phyloP scores from a whole-genome alignment of 345 rosid species.

The Erysimum cheiranthoides region DNA sequence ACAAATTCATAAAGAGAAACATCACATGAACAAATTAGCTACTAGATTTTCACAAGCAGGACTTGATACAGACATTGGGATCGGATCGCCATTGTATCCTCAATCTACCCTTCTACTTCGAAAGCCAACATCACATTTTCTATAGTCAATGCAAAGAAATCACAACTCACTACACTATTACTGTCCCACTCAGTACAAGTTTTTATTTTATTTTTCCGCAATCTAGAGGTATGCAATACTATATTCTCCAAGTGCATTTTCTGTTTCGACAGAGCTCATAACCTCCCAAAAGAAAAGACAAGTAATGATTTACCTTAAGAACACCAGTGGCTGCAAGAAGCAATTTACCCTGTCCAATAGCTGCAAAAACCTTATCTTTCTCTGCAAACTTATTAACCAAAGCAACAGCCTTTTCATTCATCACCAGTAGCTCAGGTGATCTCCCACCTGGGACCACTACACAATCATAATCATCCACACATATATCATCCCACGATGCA shows the following conservation, averaged over 20 bases:
- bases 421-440: constrained; percentile 56
- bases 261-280: constrained; percentile 13
- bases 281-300: not conserved
- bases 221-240: not conserved
- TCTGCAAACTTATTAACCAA: constrained; percentile 50
- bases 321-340: constrained; percentile 53
- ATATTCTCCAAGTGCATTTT: not conserved
- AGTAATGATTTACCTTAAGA: constrained; percentile 47
- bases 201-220: too few species aligned
- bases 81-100: not conserved
- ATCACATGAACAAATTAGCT: not conserved
- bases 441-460: constrained; percentile 60
- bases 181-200: not conserved
- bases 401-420: constrained; percentile 51
- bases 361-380: constrained; percentile 54
- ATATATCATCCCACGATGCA: constrained; percentile 50
- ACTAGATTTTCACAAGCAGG: not conserved
- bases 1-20: constrained; percentile 9
- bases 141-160: not conserved
- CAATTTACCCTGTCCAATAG: constrained; percentile 60
- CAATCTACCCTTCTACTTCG: not conserved
- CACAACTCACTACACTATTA: not conserved
- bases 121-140: constrained; percentile 23
- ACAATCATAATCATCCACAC: constrained; percentile 54
- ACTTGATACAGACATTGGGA: constrained; percentile 1